phyloP scores from a whole-genome alignment of 2,329 filamentous ascomycete species.

The Nemania diffusa region DNA sequence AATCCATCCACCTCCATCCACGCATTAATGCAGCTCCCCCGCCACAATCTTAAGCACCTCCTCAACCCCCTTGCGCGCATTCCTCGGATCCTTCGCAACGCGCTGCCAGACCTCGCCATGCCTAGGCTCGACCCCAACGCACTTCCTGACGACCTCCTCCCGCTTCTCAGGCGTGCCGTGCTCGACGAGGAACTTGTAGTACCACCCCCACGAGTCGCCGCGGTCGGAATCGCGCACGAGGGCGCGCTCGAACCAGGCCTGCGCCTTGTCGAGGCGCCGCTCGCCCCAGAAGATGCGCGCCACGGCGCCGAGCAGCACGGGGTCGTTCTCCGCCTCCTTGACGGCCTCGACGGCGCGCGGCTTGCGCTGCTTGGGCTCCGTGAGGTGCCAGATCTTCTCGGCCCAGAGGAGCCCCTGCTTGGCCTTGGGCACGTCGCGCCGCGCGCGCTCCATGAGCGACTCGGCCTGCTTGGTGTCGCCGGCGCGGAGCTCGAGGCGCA shows the following conservation, averaged over 20 bases:
- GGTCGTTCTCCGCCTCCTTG: constrained; percentile 94
- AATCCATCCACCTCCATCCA: constrained; percentile 14
- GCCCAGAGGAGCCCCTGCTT: constrained; percentile 85
- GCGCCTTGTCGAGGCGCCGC: constrained; percentile 89
- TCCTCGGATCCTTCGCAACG: constrained; percentile 85
- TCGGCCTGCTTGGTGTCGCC: constrained; percentile 86
- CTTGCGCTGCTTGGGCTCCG: constrained; percentile 90
- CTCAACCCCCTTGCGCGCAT: constrained; percentile 78
- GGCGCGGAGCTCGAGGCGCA: constrained; percentile 88
- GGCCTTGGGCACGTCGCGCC: constrained; percentile 84
- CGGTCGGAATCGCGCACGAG: constrained; percentile 85
- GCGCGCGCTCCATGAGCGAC: constrained; percentile 89
- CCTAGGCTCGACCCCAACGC: constrained; percentile 82
- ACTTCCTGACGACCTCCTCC: constrained; percentile 83
- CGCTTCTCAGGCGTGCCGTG: constrained; percentile 96
- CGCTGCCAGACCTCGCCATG: constrained; percentile 94
- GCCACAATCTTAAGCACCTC: constrained; percentile 86
- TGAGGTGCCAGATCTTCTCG: constrained; percentile 95
- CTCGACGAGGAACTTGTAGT: constrained; percentile 90
- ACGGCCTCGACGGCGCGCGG: constrained; percentile 92
- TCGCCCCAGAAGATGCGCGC: constrained; percentile 97
- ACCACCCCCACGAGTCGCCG: constrained; percentile 98
- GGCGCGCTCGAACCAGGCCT: constrained; percentile 97
- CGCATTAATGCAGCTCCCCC: constrained; percentile 41
- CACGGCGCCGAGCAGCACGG: constrained; percentile 87